Evolutionary conservation across 768 basidiomycete genomes (phyloP).

Genomic region (Xerocomus brunneocitrinus): DNA sequence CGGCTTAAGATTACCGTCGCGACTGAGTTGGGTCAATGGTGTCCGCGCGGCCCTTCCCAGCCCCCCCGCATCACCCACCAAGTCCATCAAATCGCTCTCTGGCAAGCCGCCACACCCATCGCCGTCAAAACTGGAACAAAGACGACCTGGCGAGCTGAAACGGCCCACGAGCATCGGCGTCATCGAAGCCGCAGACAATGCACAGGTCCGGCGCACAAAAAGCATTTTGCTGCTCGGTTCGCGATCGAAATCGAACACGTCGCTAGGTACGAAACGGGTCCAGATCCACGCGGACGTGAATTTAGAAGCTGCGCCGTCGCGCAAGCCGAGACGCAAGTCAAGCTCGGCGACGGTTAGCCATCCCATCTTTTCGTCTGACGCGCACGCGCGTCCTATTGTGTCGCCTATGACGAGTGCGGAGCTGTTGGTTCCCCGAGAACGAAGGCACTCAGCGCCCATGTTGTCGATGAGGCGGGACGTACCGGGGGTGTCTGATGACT

Average conservation of each 20-base stretch:
- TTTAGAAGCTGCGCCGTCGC: conserved; percentile 5
- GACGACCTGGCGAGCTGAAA: conserved; percentile 10
- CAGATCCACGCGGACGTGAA: conserved; percentile 26
- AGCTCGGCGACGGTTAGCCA: conserved; percentile 17
- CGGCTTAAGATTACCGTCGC: conserved; percentile 29
- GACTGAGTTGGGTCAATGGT: conserved; percentile 27
- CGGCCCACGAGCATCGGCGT: conserved; percentile 28
- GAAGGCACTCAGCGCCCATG: conserved; percentile 29
- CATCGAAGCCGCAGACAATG: conserved; percentile 28
- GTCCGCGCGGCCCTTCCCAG: conserved; percentile 27
- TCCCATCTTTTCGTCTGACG: neutral
- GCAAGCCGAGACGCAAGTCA: conserved; percentile 25
- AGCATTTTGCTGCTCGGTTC: conserved; percentile 30
- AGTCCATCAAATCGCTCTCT: conserved; percentile 5
- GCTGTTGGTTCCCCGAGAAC: conserved; percentile 24
- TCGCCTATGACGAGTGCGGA: conserved; percentile 10
- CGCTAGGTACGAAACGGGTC: conserved; percentile 24
- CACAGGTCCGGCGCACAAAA: conserved; percentile 26
- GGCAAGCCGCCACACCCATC: conserved; percentile 5
- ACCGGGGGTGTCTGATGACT: conserved; percentile 12
- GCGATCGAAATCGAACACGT: conserved; percentile 20
- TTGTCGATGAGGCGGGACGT: conserved; percentile 7
- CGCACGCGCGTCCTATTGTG: neutral
- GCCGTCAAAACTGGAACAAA: conserved; percentile 5
- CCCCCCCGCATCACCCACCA: conserved; percentile 29